phyloP scores from a whole-genome alignment of 2,329 filamentous ascomycete genomes.

The Dothidotthia symphoricarpi region DNA sequence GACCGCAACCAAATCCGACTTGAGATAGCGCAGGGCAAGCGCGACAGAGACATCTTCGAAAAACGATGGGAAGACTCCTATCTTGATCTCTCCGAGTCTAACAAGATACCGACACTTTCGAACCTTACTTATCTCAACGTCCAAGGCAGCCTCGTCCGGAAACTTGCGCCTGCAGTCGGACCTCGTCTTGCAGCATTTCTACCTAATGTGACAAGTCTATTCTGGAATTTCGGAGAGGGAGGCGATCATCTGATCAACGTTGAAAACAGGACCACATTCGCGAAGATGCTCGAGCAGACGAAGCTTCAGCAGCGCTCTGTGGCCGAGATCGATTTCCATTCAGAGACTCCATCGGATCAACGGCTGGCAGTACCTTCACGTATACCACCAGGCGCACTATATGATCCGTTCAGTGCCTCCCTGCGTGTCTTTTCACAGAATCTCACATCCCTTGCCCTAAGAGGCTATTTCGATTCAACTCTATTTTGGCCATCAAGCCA shows the following conservation, averaged over 20 bases:
- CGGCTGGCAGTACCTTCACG: neutral
- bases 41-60: neutral
- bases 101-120: conserved; percentile 1
- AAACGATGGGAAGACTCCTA: neutral
- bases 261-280: neutral
- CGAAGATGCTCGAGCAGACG: conserved; percentile 1
- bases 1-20: neutral
- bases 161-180: neutral
- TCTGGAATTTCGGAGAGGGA: conserved; percentile 1
- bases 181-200: conserved; percentile 1
- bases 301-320: neutral
- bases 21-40: too few species aligned
- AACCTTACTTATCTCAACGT: conserved; percentile 1
- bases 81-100: neutral
- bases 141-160: neutral
- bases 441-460: conserved; percentile 1
- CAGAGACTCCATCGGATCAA: conserved; percentile 1
- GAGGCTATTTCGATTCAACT: neutral
- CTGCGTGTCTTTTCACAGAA: conserved; percentile 1
- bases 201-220: neutral
- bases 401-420: conserved; percentile 3
- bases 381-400: conserved; percentile 1
- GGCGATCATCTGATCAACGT: neutral
- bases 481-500: conserved; percentile 4
- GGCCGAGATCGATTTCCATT: conserved; percentile 1